Percentiles rank a stretch among this genome's conserved stretches.
These are phyloP conservation scores for Arctium lappa DNA, from an alignment of 129 eudicot genomes.

Conservation along the genomic window DNA sequence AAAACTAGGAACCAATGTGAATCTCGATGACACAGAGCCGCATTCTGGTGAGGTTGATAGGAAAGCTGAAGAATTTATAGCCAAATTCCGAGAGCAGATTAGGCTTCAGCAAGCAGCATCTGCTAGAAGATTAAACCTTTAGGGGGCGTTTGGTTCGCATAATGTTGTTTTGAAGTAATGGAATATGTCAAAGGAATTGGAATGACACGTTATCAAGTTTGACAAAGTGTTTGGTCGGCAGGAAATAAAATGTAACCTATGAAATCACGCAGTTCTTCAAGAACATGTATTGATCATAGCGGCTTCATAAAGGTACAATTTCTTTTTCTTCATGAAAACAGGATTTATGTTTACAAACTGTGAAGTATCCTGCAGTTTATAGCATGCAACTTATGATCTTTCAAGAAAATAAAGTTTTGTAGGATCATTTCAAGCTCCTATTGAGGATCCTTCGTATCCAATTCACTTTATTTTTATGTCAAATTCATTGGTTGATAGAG, in stretches of 20 bases:
- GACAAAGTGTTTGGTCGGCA: background rate
- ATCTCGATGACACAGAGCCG: constrained; percentile 32
- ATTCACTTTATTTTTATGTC: background rate
- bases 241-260: background rate
- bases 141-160: background rate
- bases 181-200: background rate
- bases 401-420: background rate
- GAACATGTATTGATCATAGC: background rate
- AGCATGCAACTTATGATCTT: constrained; percentile 1
- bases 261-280: background rate
- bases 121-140: constrained; percentile 29
- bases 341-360: background rate
- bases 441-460: background rate
- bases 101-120: constrained; percentile 73
- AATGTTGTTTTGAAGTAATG: background rate
- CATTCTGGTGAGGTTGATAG: constrained; percentile 84
- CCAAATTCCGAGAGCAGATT: constrained; percentile 84
- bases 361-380: constrained; percentile 8
- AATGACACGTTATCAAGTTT: background rate
- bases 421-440: constrained; percentile 2
- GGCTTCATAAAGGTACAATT: background rate
- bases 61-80: constrained; percentile 89
- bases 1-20: constrained; percentile 6
- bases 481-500: background rate
- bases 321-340: background rate